Conservation (phyloP, 495 filamentous ascomycete species). For the Penicillium ochrochloron region DNA sequence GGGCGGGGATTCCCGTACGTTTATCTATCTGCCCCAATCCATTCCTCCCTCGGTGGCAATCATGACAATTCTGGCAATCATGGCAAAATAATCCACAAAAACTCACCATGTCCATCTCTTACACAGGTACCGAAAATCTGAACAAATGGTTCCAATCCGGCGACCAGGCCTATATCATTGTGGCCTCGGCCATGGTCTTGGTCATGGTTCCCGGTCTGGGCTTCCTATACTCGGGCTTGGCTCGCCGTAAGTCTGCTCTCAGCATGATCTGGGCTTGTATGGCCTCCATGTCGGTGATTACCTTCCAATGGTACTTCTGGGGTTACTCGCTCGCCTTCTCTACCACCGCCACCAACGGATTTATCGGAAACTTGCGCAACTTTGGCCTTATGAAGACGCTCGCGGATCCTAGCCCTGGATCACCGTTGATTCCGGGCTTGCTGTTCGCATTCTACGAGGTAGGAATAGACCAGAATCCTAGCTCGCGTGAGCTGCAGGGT, state of each 20-base stretch:
- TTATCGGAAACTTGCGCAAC: constrained; percentile 67
- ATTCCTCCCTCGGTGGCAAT: constrained; percentile 1
- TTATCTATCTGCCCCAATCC: constrained; percentile 30
- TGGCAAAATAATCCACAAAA: background rate
- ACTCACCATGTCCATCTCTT: background rate
- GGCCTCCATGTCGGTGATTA: constrained; percentile 66
- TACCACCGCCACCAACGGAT: constrained; percentile 64
- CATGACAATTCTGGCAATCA: background rate
- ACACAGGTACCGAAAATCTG: constrained; percentile 69
- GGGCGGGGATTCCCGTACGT: constrained; percentile 85
- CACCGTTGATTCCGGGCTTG: constrained; percentile 64
- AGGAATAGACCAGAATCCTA: background rate
- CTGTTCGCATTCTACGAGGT: constrained; percentile 69
- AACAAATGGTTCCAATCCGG: constrained; percentile 86
- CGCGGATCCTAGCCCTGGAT: constrained; percentile 65
- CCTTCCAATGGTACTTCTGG: constrained; percentile 80
- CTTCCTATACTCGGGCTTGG: constrained; percentile 70
- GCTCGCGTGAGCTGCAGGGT: background rate
- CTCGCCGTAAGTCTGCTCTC: constrained; percentile 66
- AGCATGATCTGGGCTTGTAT: constrained; percentile 76
- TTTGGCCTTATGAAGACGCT: constrained; percentile 70
- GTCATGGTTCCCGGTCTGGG: constrained; percentile 82
- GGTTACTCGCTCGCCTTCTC: constrained; percentile 75
- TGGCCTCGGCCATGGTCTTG: constrained; percentile 92
- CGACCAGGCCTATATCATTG: constrained; percentile 86